Evolutionary conservation across 2,329 filamentous ascomycete species (phyloP).

Genomic region (Sclerotinia glacialis): DNA sequence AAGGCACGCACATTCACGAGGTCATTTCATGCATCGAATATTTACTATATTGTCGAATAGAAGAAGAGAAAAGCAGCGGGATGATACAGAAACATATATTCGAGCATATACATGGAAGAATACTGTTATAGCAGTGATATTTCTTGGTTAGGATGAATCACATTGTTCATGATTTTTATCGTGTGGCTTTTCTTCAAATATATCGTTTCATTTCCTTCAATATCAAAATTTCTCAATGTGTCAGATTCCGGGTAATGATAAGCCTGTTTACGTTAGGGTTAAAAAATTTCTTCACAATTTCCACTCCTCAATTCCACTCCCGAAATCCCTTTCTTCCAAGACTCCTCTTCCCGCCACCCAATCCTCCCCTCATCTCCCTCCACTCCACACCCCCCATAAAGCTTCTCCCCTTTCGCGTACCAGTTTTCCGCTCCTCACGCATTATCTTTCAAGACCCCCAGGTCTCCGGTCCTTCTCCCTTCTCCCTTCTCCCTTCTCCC

Average conservation of each 20-base stretch:
- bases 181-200: neutral
- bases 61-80: neutral
- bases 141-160: neutral
- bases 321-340: too few species aligned
- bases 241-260: neutral
- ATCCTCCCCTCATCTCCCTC: neutral
- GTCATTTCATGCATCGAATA: neutral
- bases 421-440: too few species aligned
- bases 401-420: too few species aligned
- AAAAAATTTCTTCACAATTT: neutral
- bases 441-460: too few species aligned
- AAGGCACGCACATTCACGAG: too few species aligned
- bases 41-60: neutral
- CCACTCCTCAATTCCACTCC: neutral
- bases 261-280: neutral
- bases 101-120: neutral
- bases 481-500: too few species aligned
- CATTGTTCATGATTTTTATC: neutral
- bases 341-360: too few species aligned
- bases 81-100: neutral
- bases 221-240: neutral
- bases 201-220: neutral
- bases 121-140: neutral
- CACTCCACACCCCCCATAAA: neutral
- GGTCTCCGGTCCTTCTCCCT: too few species aligned